Evolutionary conservation across 1,284 basidiomycete species (phyloP).

Genomic region (Apiotrichum mycotoxinovorans): DNA sequence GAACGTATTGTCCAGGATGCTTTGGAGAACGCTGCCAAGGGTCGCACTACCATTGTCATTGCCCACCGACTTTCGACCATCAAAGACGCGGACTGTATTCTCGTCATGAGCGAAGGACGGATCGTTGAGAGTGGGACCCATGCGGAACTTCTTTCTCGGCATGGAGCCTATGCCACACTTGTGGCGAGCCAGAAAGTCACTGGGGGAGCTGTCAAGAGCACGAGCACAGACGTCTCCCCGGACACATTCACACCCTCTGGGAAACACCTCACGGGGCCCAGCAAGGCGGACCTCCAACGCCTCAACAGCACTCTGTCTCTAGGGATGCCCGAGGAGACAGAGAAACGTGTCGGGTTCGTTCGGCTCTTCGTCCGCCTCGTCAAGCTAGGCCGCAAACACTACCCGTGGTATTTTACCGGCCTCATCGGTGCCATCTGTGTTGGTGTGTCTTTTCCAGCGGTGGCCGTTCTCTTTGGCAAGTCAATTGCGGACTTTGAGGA

Average conservation of each 20-base stretch:
- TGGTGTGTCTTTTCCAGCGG: constrained; percentile 81
- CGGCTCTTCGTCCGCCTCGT: constrained; percentile 13
- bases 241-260: not conserved
- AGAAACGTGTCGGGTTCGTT: constrained; percentile 1
- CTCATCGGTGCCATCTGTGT: constrained; percentile 34
- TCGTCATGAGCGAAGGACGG: constrained; percentile 78
- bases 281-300: not conserved
- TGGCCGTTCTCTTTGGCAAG: constrained; percentile 73
- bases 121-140: constrained; percentile 84
- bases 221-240: not conserved
- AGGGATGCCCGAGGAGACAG: not conserved
- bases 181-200: constrained; percentile 40
- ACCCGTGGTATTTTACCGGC: constrained; percentile 42
- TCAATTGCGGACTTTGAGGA: constrained; percentile 64
- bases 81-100: constrained; percentile 63
- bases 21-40: constrained; percentile 79
- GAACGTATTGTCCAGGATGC: constrained; percentile 95
- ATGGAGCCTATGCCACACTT: constrained; percentile 53
- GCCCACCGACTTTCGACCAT: constrained; percentile 53
- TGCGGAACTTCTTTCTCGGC: constrained; percentile 47
- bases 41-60: constrained; percentile 54
- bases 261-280: too few relatives aligned
- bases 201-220: constrained; percentile 16
- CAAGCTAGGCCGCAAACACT: constrained; percentile 38
- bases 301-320: not conserved